These are phyloP conservation scores for Lachancea lanzarotensis DNA, from an alignment of 805 yeast species.

Conservation along the genomic window DNA sequence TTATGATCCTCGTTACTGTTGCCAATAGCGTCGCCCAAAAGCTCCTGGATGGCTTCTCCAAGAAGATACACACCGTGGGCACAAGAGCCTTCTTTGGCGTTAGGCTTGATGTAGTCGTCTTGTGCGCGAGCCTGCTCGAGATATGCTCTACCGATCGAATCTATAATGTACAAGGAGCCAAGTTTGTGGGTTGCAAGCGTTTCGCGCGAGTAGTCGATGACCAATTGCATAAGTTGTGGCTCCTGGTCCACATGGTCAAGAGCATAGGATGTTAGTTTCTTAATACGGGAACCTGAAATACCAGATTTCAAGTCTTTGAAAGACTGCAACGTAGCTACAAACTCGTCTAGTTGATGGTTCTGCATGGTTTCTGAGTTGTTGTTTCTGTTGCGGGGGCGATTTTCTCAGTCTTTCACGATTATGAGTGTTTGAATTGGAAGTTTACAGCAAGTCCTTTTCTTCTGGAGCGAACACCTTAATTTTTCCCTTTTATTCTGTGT, in stretches of 20 bases:
- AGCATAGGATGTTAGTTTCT: constrained; percentile 74
- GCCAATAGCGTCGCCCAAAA: constrained; percentile 57
- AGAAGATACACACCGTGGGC: constrained; percentile 67
- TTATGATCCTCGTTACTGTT: constrained; percentile 50
- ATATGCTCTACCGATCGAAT: constrained; percentile 82
- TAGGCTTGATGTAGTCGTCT: constrained; percentile 41
- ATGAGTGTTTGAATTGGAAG: no score
- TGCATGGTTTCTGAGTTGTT: constrained; percentile 2
- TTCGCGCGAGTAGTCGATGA: constrained; percentile 49
- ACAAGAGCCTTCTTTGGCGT: constrained; percentile 61
- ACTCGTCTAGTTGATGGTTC: constrained; percentile 26
- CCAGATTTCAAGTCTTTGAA: constrained; percentile 65
- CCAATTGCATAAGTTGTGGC: constrained; percentile 22
- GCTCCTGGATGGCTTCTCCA: constrained; percentile 54
- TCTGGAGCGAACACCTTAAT: not conserved
- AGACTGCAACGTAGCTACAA: constrained; percentile 38
- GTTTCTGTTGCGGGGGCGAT: not conserved
- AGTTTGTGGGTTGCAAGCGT: constrained; percentile 77
- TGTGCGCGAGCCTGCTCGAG: constrained; percentile 64
- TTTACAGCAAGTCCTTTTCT: no score
- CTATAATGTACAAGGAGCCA: constrained; percentile 86
- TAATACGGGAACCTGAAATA: constrained; percentile 92
- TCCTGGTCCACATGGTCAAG: constrained; percentile 50
- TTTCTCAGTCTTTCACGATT: not conserved
- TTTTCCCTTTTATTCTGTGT: not conserved